Evolutionary conservation across 257 asterid genomes (phyloP), one percentile per base, ranked within the genome.

Genomic region (Plantago elongata): DNA sequence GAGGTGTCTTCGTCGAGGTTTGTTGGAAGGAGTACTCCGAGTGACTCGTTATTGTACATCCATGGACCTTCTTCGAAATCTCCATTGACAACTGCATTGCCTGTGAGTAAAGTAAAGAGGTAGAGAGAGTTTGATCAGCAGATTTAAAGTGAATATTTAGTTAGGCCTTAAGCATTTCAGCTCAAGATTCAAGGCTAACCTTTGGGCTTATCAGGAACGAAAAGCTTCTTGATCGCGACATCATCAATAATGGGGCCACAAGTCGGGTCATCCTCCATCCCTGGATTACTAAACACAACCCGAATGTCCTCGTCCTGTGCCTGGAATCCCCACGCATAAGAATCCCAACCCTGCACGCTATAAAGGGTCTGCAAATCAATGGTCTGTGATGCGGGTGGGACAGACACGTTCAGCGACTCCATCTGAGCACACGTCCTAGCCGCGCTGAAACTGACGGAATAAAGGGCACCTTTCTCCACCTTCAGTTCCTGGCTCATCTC

Each of bases 391-490:
- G 95, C 94, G 0, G 95, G 90, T 0, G 87, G 89, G 6, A 89
- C 95, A 0, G 99, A 89, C 27, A 92, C 96, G 69, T 92, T 89
- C 54, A 92, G 90, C 5, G 99, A 84, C 86, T 92, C 99, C 11
- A 89, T 79, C 87, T 92, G 97, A 0, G 99, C 99, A 67, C 99
- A 89, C 1, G 99, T 92, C 65, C 99, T 95, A 47, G 99, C 97
- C 0, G 97, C 96, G 55, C 97, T 89, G 80, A 92, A 92, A 1
- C 97, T 89, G 68, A 92, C 70, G 3, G 99, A 92, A 73, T 89
- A 92, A 42, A 83, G 65, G 0, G 89, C 67, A 9, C 96, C 97
- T 63, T 86, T 89, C 65, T 86, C 93, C 2, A 88, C 84, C 68
- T 70, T 73, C 51, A 92, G 63, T 34, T 77, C 80, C 75, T 92